Conservation (phyloP, 1,284 basidiomycete species). For the Tremellales sp. region DNA sequence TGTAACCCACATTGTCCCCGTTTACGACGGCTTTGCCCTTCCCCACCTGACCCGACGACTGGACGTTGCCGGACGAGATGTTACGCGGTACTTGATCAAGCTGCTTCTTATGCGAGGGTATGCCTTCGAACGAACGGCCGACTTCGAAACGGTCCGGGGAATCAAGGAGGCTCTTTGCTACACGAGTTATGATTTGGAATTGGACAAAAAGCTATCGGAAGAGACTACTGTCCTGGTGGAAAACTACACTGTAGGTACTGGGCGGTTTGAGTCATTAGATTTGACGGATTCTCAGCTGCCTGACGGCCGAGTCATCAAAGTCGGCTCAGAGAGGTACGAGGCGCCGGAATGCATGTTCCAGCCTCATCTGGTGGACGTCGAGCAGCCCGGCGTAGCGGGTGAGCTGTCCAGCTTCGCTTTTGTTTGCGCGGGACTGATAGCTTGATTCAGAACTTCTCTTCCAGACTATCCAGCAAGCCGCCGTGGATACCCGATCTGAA, state of each 20-base stretch:
- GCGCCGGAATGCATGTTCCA: constrained; percentile 99
- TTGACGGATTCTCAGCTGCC: constrained; percentile 62
- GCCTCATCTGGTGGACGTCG: constrained; percentile 94
- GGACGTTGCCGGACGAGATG: constrained; percentile 96
- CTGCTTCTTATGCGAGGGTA: constrained; percentile 96
- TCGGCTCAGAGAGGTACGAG: constrained; percentile 98
- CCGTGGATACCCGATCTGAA: constrained; percentile 84
- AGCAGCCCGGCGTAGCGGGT: constrained; percentile 95
- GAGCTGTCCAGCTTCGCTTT: too few relatives aligned
- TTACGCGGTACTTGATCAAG: constrained; percentile 98
- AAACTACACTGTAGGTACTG: constrained; percentile 74
- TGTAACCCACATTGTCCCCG: constrained; percentile 98
- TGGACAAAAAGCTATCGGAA: constrained; percentile 88
- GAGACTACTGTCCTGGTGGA: constrained; percentile 97
- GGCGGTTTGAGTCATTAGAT: not conserved
- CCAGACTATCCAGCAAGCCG: constrained; percentile 89
- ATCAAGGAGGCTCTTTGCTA: constrained; percentile 99
- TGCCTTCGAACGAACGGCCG: constrained; percentile 98
- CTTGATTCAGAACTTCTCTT: constrained; percentile 87
- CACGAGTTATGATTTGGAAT: constrained; percentile 92
- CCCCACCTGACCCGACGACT: constrained; percentile 91
- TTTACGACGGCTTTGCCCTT: constrained; percentile 93
- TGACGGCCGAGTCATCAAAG: constrained; percentile 93
- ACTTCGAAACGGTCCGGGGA: constrained; percentile 97
- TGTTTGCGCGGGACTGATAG: too few relatives aligned